These are phyloP conservation scores for Gliomastix tumulicola DNA, from an alignment of 2,329 filamentous ascomycete genomes.

Conservation along the genomic window DNA sequence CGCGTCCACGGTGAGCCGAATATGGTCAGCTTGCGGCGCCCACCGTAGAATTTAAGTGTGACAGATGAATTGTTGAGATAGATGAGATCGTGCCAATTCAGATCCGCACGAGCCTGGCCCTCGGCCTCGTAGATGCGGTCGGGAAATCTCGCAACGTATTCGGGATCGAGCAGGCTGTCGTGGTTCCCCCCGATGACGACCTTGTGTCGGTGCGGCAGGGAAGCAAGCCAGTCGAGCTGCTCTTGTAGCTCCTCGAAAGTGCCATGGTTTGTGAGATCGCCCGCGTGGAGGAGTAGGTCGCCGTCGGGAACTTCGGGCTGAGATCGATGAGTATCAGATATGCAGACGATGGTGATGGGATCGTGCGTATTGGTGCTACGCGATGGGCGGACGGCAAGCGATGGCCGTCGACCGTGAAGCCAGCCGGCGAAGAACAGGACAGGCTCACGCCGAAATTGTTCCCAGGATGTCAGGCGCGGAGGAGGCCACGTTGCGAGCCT, in stretches of 20 bases:
- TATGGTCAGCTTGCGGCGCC: conserved; percentile 17
- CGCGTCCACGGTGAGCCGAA: conserved; percentile 25
- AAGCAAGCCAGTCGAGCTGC: conserved; percentile 1
- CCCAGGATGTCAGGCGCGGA: no score
- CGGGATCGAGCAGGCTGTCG: conserved; percentile 20
- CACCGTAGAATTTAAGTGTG: no score
- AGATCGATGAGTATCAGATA: conserved; percentile 32
- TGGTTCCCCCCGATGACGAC: conserved; percentile 37
- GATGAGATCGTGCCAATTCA: conserved; percentile 7
- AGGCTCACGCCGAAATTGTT: no score
- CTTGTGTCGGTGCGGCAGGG: conserved; percentile 25
- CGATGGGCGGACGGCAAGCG: no score
- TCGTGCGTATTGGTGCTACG: no score
- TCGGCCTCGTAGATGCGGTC: neutral
- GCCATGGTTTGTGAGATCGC: conserved; percentile 26
- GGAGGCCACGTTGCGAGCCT: no score
- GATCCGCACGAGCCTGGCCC: neutral
- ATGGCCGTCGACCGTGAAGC: no score
- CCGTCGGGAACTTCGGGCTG: conserved; percentile 25
- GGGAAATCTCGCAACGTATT: neutral
- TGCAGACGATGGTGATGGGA: no score
- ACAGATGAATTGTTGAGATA: conserved; percentile 10
- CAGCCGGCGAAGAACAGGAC: no score
- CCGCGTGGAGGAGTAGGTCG: conserved; percentile 36
- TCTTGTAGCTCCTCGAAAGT: conserved; percentile 1